Evolutionary conservation across 306 rosid species (phyloP).

Genomic region (Cercis canadensis): DNA sequence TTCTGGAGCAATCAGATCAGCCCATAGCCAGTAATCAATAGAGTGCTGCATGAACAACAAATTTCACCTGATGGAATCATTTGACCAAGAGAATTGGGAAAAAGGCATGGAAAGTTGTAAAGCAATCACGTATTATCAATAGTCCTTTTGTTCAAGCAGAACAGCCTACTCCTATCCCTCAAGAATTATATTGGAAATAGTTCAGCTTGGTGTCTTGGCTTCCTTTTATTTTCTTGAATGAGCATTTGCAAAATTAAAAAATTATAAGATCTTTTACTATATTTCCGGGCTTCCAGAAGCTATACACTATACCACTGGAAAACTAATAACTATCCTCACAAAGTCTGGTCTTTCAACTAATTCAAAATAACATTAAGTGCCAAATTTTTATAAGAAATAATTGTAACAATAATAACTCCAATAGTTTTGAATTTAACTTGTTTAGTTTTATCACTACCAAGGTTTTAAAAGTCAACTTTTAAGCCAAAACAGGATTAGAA

Average conservation of each 20-base stretch:
- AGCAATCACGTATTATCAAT: not conserved
- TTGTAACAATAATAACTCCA: not conserved
- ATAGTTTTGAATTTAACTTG: not conserved
- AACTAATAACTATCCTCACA: not conserved
- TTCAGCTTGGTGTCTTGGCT: not conserved
- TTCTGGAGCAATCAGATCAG: slow-evolving; percentile 82
- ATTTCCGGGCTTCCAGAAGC: not conserved
- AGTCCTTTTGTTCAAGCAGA: not conserved
- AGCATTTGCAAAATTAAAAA: not conserved
- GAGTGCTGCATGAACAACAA: slow-evolving; percentile 68
- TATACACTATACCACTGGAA: not conserved
- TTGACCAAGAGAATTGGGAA: not conserved
- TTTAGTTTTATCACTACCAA: not conserved
- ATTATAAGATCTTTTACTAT: not conserved
- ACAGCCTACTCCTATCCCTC: not conserved
- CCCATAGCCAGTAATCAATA: slow-evolving; percentile 95
- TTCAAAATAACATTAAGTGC: not conserved
- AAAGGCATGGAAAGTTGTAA: not conserved
- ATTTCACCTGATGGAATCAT: not conserved
- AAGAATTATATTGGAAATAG: not conserved
- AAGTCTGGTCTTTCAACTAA: not conserved
- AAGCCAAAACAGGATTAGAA: not conserved
- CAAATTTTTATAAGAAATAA: not conserved
- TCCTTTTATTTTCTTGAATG: not conserved
- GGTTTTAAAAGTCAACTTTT: not conserved